Conservation (phyloP, 768 basidiomycete species). For the Piloderma croceum region DNA sequence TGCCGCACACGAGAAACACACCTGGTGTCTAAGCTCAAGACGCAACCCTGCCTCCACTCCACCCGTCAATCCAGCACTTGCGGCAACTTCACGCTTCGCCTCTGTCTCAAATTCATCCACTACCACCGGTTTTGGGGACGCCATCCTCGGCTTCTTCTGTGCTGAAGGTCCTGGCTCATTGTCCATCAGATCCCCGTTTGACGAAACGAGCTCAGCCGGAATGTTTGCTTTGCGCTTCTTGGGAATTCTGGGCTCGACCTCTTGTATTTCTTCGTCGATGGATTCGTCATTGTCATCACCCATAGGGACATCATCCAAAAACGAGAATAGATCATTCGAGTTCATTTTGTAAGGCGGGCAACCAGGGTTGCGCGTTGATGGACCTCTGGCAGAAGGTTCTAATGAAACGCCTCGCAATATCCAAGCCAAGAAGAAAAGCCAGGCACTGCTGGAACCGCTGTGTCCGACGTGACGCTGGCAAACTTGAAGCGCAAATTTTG, state of each 20-base stretch:
- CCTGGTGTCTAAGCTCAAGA: conserved; percentile 80
- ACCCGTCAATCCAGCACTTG: conserved; percentile 81
- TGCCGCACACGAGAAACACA: conserved; percentile 20
- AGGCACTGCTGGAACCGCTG: no score
- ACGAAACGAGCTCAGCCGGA: conserved; percentile 19
- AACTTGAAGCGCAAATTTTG: no score
- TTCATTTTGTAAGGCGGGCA: no score
- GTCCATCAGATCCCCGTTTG: conserved; percentile 17
- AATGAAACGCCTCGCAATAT: no score
- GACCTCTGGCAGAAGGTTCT: no score
- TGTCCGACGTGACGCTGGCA: no score
- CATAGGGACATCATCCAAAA: conserved; percentile 45
- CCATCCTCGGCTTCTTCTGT: conserved; percentile 55
- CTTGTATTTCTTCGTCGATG: conserved; percentile 26
- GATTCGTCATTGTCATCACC: conserved; percentile 34
- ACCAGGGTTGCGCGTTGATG: no score
- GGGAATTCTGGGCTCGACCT: conserved; percentile 13
- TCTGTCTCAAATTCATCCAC: conserved; percentile 95
- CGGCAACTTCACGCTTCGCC: conserved; percentile 86
- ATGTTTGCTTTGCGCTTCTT: conserved; percentile 43
- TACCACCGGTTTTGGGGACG: conserved; percentile 66
- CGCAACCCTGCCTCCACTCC: conserved; percentile 60
- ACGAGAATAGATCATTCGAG: conserved; percentile 57
- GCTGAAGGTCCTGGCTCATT: conserved; percentile 36
- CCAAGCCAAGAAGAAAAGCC: no score